A percentile compares a stretch with the other conserved stretches of the same genome.
Conservation (phyloP, 805 yeast genomes). For the Yarrowia yakushimensis region DNA sequence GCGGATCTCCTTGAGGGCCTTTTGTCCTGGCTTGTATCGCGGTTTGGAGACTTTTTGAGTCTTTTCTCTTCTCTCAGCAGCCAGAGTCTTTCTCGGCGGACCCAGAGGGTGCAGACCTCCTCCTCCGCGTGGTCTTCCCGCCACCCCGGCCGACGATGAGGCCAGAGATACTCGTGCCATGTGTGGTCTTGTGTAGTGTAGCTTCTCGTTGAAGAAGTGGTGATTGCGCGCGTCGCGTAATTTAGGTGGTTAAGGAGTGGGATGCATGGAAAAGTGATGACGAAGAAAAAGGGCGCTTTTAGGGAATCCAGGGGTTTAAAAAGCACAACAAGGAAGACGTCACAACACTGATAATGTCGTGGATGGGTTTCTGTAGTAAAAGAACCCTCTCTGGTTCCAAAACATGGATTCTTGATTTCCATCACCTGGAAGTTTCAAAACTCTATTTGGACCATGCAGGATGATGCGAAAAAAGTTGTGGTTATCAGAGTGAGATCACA, state of each 20-base stretch:
- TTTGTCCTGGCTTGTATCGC: constrained; percentile 92
- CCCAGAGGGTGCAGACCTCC: constrained; percentile 1
- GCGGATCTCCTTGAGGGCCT: constrained; percentile 93
- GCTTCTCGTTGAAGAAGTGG: no score
- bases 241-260: background rate
- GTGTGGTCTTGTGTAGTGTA: background rate
- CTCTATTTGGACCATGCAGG: constrained; percentile 5
- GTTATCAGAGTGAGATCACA: background rate
- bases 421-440: background rate
- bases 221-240: constrained; percentile 10
- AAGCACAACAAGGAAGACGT: no score
- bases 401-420: background rate
- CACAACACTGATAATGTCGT: background rate
- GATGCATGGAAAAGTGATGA: background rate
- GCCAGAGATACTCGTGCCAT: constrained; percentile 14
- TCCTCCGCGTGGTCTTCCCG: background rate
- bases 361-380: background rate
- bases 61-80: background rate
- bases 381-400: background rate
- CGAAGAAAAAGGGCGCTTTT: background rate
- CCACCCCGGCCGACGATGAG: background rate
- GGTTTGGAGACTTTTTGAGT: background rate
- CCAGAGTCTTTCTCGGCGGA: background rate
- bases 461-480: background rate
- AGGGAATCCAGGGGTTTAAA: background rate